These are phyloP conservation scores for Cladosporium sp. DNA, from an alignment of 2,329 filamentous ascomycete species.

Conservation along the genomic window DNA sequence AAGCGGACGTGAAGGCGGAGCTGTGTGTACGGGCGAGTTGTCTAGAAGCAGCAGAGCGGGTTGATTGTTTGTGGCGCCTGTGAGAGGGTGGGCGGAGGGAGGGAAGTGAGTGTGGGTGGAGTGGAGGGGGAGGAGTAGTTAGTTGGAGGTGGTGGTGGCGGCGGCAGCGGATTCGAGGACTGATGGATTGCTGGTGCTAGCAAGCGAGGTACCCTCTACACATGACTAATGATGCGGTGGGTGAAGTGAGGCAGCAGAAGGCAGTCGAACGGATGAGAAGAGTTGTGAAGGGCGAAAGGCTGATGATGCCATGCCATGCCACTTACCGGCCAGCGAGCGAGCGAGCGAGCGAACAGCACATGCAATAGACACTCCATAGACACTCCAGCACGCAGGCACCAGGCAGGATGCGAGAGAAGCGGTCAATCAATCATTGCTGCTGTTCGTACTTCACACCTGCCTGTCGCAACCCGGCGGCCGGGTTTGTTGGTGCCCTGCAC, in stretches of 20 bases:
- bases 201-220: not conserved
- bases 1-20: not conserved
- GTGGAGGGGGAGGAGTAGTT: not conserved
- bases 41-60: constrained; percentile 2
- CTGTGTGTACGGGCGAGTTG: constrained; percentile 1
- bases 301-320: not conserved
- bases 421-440: not conserved
- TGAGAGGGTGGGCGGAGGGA: not conserved
- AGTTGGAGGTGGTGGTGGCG: not conserved
- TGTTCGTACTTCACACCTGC: not conserved
- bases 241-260: constrained; percentile 9
- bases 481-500: constrained; percentile 1
- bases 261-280: constrained; percentile 4
- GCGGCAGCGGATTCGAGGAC: not conserved
- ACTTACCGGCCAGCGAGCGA: not conserved
- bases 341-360: not conserved
- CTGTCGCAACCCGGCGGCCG: not conserved
- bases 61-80: constrained; percentile 7
- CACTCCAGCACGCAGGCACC: not conserved
- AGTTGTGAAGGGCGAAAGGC: not conserved
- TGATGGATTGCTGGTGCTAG: not conserved
- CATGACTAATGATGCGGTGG: not conserved
- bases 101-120: not conserved
- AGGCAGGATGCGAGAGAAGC: not conserved
- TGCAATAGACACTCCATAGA: not conserved